These are phyloP conservation scores for Ceratobasidium papillatum DNA, from an alignment of 1,284 basidiomycete species.

Conservation along the genomic window DNA sequence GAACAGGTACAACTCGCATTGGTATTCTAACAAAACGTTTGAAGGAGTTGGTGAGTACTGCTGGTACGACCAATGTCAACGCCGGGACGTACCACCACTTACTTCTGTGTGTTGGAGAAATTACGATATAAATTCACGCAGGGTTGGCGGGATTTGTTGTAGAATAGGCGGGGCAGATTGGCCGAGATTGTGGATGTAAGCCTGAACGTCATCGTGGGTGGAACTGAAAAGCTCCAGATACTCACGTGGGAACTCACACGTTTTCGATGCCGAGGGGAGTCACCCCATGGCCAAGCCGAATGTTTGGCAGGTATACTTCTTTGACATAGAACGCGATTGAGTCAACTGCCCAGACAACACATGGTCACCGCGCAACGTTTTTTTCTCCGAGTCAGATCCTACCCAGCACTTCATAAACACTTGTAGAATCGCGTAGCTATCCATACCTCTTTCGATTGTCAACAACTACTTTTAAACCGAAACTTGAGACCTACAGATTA, in stretches of 20 bases:
- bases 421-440: neutral
- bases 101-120: conserved; percentile 1
- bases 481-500: neutral
- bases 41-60: neutral
- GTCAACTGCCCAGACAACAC: neutral
- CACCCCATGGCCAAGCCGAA: neutral
- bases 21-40: conserved; percentile 4
- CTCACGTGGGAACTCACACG: neutral
- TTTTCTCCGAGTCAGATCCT: conserved; percentile 1
- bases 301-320: neutral
- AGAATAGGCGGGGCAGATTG: neutral
- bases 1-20: conserved; percentile 81
- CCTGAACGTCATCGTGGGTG: conserved; percentile 10
- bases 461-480: neutral
- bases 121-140: neutral
- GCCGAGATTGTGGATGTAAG: neutral
- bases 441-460: neutral
- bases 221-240: conserved; percentile 4
- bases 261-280: conserved; percentile 17
- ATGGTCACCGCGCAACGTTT: neutral
- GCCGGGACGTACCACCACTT: neutral
- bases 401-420: neutral
- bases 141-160: neutral
- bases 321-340: neutral
- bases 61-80: neutral